Evolutionary conservation across 1,284 basidiomycete genomes (phyloP), one percentile per base, ranked within the genome.

Genomic region (Meira nashicola): DNA sequence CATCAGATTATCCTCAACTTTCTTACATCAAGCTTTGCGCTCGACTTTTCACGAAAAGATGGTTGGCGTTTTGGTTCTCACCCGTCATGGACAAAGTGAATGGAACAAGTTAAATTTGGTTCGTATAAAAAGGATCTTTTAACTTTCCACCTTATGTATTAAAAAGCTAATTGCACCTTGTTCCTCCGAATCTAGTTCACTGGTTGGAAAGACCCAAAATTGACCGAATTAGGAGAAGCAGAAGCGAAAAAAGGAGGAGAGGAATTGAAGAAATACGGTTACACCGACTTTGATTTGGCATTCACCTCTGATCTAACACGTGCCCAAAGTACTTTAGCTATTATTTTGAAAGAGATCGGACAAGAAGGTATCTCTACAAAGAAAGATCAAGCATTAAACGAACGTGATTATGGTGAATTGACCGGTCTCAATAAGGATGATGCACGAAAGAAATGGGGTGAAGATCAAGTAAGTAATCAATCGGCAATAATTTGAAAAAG

Each of bases 351-450:
- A 65, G 76, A 78, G 63, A 74, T 81, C 23, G 76, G 67, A 14
- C 79, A 80, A 67, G 73, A 79, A 60, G 68, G 60, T 44, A 70
- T 80, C 50, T 50, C 70, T 49, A 75, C 73, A 43, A 62, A 66
- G 64, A 78, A 79, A 70, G 75, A 79, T 63, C 77, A 80, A 69
- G 79, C 79, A 2, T 67, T 81, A 53, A 81, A 81, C 72, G 80
- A 81, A 74, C 73, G 80, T 15, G 79, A 80, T 69, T 81, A 80
- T 58, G 79, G 79, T 47, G 80, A 80, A 58, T 66, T 80, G 21
- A 76, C 77, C 37, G 80, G 79, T 33, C 70, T 80, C 52, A 80
- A 80, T 78, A 80, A 80, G 74, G 79, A 80, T 59, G 77, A 78
- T 41, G 80, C 80, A 28, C 67, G 80, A 46, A 74, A 78, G 64